These are phyloP conservation scores for Vigna reflexopilosa DNA, from an alignment of 306 rosid genomes.

Conservation along the genomic window DNA sequence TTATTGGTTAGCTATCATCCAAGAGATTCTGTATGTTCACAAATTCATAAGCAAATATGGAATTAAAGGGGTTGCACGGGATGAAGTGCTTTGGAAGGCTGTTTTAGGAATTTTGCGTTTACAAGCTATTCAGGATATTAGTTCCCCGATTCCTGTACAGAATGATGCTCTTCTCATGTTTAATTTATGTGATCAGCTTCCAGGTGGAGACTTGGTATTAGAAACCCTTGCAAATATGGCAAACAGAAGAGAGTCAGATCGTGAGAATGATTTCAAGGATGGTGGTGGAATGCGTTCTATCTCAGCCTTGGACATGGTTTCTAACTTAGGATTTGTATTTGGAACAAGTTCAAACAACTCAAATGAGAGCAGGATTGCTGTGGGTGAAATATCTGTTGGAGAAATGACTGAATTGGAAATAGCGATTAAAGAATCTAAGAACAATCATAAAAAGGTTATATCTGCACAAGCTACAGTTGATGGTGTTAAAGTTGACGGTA, in stretches of 20 bases:
- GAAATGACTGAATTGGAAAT: constrained; percentile 78
- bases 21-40: constrained; percentile 83
- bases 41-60: constrained; percentile 67
- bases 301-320: constrained; percentile 81
- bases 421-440: constrained; percentile 78
- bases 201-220: constrained; percentile 96
- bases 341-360: constrained; percentile 70
- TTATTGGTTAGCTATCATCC: constrained; percentile 90
- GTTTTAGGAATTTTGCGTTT: constrained; percentile 88
- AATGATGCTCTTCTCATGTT: constrained; percentile 82
- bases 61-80: constrained; percentile 74
- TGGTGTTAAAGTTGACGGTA: constrained; percentile 96
- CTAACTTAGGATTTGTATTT: constrained; percentile 77
- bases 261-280: constrained; percentile 47
- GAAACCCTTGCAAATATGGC: constrained; percentile 86
- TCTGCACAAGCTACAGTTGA: constrained; percentile 89
- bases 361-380: constrained; percentile 63
- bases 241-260: constrained; percentile 55
- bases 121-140: constrained; percentile 83
- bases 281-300: constrained; percentile 77
- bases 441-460: constrained; percentile 76
- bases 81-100: constrained; percentile 89
- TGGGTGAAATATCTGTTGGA: constrained; percentile 97
- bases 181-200: constrained; percentile 91
- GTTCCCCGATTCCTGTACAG: constrained; percentile 55